These are phyloP conservation scores for Trichoderma semiorbis DNA, from an alignment of 2,329 filamentous ascomycete genomes.

Conservation along the genomic window DNA sequence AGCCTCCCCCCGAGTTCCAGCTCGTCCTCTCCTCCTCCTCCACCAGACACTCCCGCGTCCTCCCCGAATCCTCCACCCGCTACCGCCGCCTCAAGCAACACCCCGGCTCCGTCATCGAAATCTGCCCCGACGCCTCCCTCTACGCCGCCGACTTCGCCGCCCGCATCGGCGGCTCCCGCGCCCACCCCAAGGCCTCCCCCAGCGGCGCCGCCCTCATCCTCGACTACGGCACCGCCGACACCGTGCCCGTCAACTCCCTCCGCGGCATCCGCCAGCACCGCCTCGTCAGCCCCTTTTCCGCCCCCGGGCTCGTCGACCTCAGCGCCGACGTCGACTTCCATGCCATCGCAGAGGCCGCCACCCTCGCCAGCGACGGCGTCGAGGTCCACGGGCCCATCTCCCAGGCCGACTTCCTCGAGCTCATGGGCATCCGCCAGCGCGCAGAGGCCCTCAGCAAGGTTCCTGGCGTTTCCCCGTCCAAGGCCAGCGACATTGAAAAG, in stretches of 20 bases:
- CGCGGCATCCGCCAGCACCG: constrained; percentile 80
- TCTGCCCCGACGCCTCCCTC: constrained; percentile 81
- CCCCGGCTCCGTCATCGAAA: constrained; percentile 73
- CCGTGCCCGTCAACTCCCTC: constrained; percentile 81
- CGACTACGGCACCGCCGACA: constrained; percentile 81
- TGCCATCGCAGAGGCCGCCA: constrained; percentile 77
- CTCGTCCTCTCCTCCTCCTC: constrained; percentile 70
- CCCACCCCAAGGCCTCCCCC: constrained; percentile 55
- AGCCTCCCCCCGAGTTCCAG: constrained; percentile 75
- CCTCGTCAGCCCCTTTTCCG: constrained; percentile 72
- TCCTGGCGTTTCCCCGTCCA: constrained; percentile 39
- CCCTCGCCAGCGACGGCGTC: constrained; percentile 70
- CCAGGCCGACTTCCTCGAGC: constrained; percentile 73
- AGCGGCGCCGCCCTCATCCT: constrained; percentile 90
- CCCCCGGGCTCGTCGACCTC: constrained; percentile 80
- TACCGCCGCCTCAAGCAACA: constrained; percentile 70
- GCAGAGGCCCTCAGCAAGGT: constrained; percentile 62
- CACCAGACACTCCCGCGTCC: constrained; percentile 79
- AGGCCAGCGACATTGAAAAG: constrained; percentile 60
- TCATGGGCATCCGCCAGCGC: constrained; percentile 80
- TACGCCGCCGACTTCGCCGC: constrained; percentile 78
- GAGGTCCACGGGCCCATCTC: constrained; percentile 92
- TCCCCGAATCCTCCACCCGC: constrained; percentile 76
- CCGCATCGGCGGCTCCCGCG: constrained; percentile 70
- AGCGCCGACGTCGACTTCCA: constrained; percentile 92